Evolutionary conservation across 305 asterid species (phyloP).

Genomic region (Nicotiana rustica): DNA sequence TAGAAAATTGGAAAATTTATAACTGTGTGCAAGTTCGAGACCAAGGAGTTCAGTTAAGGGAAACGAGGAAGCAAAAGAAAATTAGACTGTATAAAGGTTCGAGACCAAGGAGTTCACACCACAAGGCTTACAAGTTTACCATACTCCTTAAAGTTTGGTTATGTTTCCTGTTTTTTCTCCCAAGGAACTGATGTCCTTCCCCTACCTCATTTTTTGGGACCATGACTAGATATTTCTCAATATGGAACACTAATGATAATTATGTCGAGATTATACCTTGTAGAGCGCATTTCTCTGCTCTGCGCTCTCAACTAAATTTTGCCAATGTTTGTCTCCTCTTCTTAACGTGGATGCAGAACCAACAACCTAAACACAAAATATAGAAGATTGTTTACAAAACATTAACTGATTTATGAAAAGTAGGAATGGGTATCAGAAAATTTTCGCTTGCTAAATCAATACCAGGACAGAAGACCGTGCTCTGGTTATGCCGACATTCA

Average conservation of each 20-base stretch:
- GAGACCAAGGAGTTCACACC: neutral
- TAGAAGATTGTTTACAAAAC: constrained; percentile 32
- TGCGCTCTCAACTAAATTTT: no score
- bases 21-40: neutral
- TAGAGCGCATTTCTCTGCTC: no score
- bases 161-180: neutral
- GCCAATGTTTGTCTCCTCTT: constrained; percentile 85
- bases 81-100: neutral
- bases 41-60: constrained; percentile 7
- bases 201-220: neutral
- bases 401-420: constrained; percentile 14
- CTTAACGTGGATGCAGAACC: constrained; percentile 93
- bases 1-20: neutral
- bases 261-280: constrained; percentile 5
- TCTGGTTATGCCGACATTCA: constrained; percentile 98
- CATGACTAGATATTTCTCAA: neutral
- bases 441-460: constrained; percentile 29
- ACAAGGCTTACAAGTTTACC: neutral
- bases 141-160: neutral
- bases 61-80: neutral
- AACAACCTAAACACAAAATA: constrained; percentile 68
- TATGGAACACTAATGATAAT: neutral
- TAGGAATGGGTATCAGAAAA: constrained; percentile 27
- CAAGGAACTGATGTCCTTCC: neutral
- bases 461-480: constrained; percentile 98